Conservation (phyloP, 2,329 filamentous ascomycete species). For the Sarocladiaceae sp. region DNA sequence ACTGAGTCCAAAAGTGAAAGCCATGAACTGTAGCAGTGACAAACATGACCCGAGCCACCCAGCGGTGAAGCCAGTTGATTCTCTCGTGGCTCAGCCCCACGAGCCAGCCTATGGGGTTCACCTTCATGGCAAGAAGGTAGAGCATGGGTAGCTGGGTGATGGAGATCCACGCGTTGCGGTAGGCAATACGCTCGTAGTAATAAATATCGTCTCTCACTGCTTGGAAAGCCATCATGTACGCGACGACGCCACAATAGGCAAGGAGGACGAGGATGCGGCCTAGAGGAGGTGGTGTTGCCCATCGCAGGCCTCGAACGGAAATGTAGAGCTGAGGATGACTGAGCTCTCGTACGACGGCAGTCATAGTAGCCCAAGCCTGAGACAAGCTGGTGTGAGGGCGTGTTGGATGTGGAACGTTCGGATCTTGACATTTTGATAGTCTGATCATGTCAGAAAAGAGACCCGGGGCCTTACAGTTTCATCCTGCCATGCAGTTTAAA, state of each 20-base stretch:
- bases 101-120: slow-evolving; percentile 52
- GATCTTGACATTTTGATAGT: slow-evolving; percentile 36
- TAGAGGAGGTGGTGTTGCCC: slow-evolving; percentile 52
- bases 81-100: slow-evolving; percentile 61
- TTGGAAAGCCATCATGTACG: slow-evolving; percentile 48
- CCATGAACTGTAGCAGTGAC: slow-evolving; percentile 63
- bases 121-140: slow-evolving; percentile 55
- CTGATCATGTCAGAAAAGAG: slow-evolving; percentile 26
- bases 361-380: slow-evolving; percentile 52
- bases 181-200: slow-evolving; percentile 60
- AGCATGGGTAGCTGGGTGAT: slow-evolving; percentile 59
- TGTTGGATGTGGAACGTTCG: slow-evolving; percentile 43
- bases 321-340: slow-evolving; percentile 50
- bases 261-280: slow-evolving; percentile 49
- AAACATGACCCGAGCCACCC: slow-evolving; percentile 64
- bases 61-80: slow-evolving; percentile 68
- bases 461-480: background rate
- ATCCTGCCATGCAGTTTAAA: background rate
- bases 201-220: slow-evolving; percentile 45
- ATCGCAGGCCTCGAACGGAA: slow-evolving; percentile 38
- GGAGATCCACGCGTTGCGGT: slow-evolving; percentile 61
- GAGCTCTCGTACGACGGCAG: slow-evolving; percentile 49
- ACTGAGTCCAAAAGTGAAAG: slow-evolving; percentile 61
- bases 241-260: slow-evolving; percentile 52
- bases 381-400: slow-evolving; percentile 38